These are phyloP conservation scores for Malus hybrid DNA, from an alignment of 331 rosid genomes.

Conservation along the genomic window DNA sequence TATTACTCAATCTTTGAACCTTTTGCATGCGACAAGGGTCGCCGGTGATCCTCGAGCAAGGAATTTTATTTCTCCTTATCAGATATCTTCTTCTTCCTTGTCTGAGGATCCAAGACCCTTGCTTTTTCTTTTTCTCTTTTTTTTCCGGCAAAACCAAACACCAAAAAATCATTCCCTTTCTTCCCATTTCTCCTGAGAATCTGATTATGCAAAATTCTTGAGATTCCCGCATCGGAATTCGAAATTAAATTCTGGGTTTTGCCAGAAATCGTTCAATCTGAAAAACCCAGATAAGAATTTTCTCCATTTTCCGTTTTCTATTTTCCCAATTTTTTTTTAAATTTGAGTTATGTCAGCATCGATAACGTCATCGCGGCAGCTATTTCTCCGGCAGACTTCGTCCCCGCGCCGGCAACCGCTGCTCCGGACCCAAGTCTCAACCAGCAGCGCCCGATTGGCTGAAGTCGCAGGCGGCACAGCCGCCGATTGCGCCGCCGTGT, in stretches of 20 bases:
- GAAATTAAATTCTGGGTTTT: neutral
- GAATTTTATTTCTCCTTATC: neutral
- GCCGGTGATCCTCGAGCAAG: neutral
- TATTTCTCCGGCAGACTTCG: slow-evolving; percentile 19
- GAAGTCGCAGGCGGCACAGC: slow-evolving; percentile 73
- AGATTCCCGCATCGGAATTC: neutral
- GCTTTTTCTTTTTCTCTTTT: neutral
- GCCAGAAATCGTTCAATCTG: neutral
- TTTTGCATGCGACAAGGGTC: neutral
- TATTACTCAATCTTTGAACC: neutral
- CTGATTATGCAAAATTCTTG: neutral
- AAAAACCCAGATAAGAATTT: neutral
- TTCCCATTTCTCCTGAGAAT: neutral
- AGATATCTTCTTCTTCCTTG: neutral
- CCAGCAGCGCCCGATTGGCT: slow-evolving; percentile 19
- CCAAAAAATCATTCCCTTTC: neutral
- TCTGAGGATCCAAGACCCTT: slow-evolving; percentile 1
- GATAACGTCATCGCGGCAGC: slow-evolving; percentile 21
- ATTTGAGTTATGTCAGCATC: neutral
- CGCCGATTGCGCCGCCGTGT: slow-evolving; percentile 84
- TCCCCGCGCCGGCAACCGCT: slow-evolving; percentile 39
- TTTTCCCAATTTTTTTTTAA: neutral
- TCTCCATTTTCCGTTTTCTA: neutral
- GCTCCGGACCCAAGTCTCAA: slow-evolving; percentile 3
- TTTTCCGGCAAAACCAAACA: neutral